Base-by-base conservation (phyloP, 2,329 filamentous ascomycete species). In the Monosporascus sp. region DNA sequence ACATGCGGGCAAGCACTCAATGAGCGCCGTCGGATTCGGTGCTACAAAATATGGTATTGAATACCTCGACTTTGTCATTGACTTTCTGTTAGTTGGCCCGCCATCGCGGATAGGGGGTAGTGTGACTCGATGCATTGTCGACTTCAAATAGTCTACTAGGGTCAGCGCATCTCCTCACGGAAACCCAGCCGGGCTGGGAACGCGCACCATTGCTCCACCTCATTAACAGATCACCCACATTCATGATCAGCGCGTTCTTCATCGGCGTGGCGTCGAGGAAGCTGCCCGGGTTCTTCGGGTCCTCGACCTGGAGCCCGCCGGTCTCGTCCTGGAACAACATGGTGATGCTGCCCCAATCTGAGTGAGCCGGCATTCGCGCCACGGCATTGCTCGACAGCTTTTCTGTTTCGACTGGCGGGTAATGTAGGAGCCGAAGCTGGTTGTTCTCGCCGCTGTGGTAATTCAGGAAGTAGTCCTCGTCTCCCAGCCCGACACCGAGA, bases 1-100 rank as follows among this genome's bases (percentile, higher is more conserved):
- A 56, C 76, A 80, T 5, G 73, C 73, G 1, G 74, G 70, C 46
- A 83, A 69, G 58, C 77, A 80, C 59, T 81, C 77, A 50, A 85
- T 78, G 8, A 78, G 65, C 3, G 73, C 68, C 44, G 76, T 70
- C 3, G 73, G 69, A 56, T 82, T 75, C 0, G 80, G 78, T 6
- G 71, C 67, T 35, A 84, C 71, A 52, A 85, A 85, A 60, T 83
- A 85, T 1, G 81, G 80, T 50, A 85, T 84, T 8, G 81, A 84
- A 57, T 81, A 85, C 15, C 82, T 68, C 20, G 75, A 72, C 35
- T 69, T 67, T 3, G 77, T 80, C 70, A 80, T 75, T 3, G 70
- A 63, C 15, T 72, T 62, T 2, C 63, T 61, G 1, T 69, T 73
- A 45, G 64, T 68, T 53, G 65, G 71, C 24, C 3, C 15, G 18